Base-by-base conservation (phyloP, 306 rosid species). In the Pterocarpus santalinus region DNA sequence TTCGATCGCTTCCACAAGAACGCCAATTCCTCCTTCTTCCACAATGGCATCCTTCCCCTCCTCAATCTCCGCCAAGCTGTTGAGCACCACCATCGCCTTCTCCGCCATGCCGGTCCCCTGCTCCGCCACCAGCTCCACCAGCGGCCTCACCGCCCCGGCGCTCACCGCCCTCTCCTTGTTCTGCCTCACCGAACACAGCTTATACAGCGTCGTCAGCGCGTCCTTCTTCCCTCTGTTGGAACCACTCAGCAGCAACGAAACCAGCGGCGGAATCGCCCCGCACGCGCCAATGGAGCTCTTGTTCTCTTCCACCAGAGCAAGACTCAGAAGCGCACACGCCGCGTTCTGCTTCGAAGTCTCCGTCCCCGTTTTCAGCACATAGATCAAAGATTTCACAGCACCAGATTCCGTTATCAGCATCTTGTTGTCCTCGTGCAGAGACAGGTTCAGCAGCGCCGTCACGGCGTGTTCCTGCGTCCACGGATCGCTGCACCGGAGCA, bases 281-380 rank as follows among this genome's bases (percentile, higher is more conserved):
- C 94, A 92, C 2, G 92, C 98, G 1, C 98, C 98, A 16, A 94
- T 94, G 1, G 98, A 94, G 76, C 87, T 84, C 76, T 86, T 90
- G 85, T 95, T 95, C 65, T 93, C 98, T 47, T 95, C 98, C 5
- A 93, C 73, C 39, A 93, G 65, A 8, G 99, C 95, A 4, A 95
- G 85, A 82, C 99, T 95, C 22, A 95, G 39, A 11, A 95, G 81
- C 46, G 98, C 98, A 38, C 99, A 95, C 1, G 99, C 98, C 0
- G 99, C 98, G 93, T 95, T 95, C 83, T 95, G 97, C 81, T 95
- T 95, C 36, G 98, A 95, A 12, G 91, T 88, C 69, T 95, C 97
- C 0, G 99, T 95, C 2, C 99, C 99, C 0, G 99, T 93, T 71
- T 91, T 95, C 41, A 95, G 90, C 8, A 90, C 99, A 58, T 95